Conservation (phyloP, 345 rosid species). For the Murraya paniculata region DNA sequence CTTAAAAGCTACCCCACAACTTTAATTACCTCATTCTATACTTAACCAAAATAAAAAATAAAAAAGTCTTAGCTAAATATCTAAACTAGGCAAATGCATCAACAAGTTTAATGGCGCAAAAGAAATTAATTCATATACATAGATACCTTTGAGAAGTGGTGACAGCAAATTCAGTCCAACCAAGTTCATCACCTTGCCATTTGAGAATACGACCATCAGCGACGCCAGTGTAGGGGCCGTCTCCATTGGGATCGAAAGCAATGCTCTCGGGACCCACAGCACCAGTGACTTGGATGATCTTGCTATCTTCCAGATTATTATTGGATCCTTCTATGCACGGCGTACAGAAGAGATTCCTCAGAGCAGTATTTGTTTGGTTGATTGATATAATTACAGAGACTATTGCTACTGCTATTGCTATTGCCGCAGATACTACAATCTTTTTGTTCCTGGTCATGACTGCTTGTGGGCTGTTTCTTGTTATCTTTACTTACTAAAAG, state of each 20-base stretch:
- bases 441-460: slow-evolving; percentile 20
- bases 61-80: no score
- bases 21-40: no score
- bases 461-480: not conserved
- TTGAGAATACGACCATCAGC: slow-evolving; percentile 63
- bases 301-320: slow-evolving; percentile 36
- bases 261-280: slow-evolving; percentile 74
- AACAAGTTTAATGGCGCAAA: no score
- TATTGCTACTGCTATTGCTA: slow-evolving; percentile 18
- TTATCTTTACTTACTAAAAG: not conserved
- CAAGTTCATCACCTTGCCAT: slow-evolving; percentile 46
- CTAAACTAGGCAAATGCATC: no score
- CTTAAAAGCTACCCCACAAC: no score
- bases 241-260: slow-evolving; percentile 50
- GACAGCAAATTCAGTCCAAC: slow-evolving; percentile 65
- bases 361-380: slow-evolving; percentile 8
- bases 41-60: no score
- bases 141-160: slow-evolving; percentile 47
- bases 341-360: slow-evolving; percentile 29
- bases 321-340: slow-evolving; percentile 37
- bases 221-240: slow-evolving; percentile 67
- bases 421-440: slow-evolving; percentile 8
- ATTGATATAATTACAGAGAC: slow-evolving; percentile 20
- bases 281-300: slow-evolving; percentile 34
- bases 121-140: not conserved